Conservation (phyloP, 2,329 filamentous ascomycete genomes). For the Ophiostoma populinum region DNA sequence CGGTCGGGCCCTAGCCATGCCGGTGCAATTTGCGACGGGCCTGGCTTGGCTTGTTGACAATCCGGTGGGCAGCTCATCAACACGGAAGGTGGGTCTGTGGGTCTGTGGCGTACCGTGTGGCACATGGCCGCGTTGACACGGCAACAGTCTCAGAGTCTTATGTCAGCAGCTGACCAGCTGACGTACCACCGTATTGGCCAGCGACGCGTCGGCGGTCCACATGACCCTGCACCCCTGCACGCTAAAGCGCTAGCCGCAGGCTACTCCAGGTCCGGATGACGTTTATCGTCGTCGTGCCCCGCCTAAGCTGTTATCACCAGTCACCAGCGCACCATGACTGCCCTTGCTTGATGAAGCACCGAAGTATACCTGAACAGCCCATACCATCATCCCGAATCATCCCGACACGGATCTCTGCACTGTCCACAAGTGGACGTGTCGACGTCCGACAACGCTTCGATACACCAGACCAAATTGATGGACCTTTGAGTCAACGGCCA, state of each 20-base stretch:
- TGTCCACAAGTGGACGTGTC: no score
- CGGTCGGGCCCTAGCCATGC: not conserved
- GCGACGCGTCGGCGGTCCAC: no score
- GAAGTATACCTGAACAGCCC: no score
- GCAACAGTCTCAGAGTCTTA: not conserved
- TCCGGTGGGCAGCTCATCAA: constrained; percentile 2
- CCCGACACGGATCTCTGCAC: no score
- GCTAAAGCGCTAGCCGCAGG: not conserved
- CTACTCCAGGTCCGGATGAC: constrained; percentile 2
- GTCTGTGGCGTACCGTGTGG: constrained; percentile 1
- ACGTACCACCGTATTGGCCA: no score
- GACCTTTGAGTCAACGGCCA: no score
- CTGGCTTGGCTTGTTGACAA: constrained; percentile 2
- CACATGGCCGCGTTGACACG: not conserved
- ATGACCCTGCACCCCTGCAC: no score
- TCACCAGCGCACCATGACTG: not conserved
- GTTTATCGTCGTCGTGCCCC: not conserved
- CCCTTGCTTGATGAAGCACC: no score
- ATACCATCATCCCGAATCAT: no score
- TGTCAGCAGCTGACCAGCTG: no score
- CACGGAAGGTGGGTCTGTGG: constrained; percentile 1
- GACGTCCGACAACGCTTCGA: no score
- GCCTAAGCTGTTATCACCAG: not conserved
- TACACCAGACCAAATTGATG: no score
- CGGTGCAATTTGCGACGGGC: not conserved